Base-by-base conservation (phyloP, 352 stramenopile species). In the Globisporangium paddicum region DNA sequence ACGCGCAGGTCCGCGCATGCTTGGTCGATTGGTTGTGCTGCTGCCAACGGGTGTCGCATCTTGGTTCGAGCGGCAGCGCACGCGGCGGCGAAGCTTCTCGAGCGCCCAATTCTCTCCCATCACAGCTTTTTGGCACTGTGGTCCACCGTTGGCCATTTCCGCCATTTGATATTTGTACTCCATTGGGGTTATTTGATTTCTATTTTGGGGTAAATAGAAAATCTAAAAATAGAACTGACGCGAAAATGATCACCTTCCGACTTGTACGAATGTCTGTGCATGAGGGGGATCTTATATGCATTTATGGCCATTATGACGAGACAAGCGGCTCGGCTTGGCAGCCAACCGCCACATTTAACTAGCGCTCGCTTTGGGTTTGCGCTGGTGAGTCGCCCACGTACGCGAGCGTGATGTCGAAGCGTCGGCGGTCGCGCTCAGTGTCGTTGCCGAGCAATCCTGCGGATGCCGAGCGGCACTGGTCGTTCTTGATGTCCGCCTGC, bases 381-480 rank as follows among this genome's bases (percentile, higher is more conserved):
- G 58, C n/a, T 46, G 14, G 16, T 37, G 40, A n/a, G 28, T 32
- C 30, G 41, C 14, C 38, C 37, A 28, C 34, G 35, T 56, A 55
- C 46, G 37, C 49, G 52, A 65, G 28, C 16, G 42, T 50, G 42
- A 65, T 19, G 21, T 65, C 59, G 19, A 56, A 65, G 58, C 59
- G 51, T 28, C 51, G 59, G 30, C 52, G 32, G 26, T 56, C 53
- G n/a, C 41, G 18, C 9, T 65, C 32, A 23, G 59, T 64, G 41
- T 56, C 41, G 4, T 62, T 42, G 23, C 59, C 59, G n/a, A 65
- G 53, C 32, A 19, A 21, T 9, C 34, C 32, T 26, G 59, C 53
- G 2, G 59, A 65, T 19, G 41, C 54, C 4, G 59, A 56, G 14
- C 52, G 59, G 30, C 59, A 60, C 35, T 55, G 34, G 32, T 65